Evolutionary conservation across 352 stramenopile species (phyloP), one percentile per base, ranked within the genome.

Genomic region (Pythium brachiatum): DNA sequence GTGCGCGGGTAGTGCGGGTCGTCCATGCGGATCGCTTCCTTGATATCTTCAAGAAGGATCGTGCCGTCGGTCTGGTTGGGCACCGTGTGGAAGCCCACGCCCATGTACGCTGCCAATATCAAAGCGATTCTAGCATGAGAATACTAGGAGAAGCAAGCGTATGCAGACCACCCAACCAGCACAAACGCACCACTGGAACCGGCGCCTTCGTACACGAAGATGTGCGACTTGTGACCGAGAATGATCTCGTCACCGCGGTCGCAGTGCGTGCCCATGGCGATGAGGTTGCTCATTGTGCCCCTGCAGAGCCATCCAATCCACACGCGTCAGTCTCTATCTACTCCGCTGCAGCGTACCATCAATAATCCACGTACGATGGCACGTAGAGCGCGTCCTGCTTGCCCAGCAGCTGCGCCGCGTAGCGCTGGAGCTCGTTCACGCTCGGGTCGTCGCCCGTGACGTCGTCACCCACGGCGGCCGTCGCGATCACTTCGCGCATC

Each of bases 231-330:
- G 60, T 94, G 76, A 26, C 97, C 97, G 51, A 98, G 79, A 62
- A 99, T 98, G 68, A 99, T 90, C 75, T 98, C 92, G 64, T 96
- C 83, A 2, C 84, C 90, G 46, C 90, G 90, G 56, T 93, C 72
- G 76, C 96, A 99, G 76, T 99, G 97, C 38, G 79, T 75, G 41
- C 97, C 84, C 6, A 99, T 80, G 15, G 95, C 94, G 39, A 98
- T 97, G 26, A 99, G 74, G 79, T 99, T 99, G 34, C 79, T 88
- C 97, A 99, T 99, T 21, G 97, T 99, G 13, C 97, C 97, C 15
- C 86, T 95, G 47, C 47, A 41, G 2, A 64, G 11, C 2, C 20
- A 23, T 16, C 9, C 34, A 27, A 25, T 15, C 38, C 51, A 46
- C 51, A 34, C 13, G 12, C 26, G 8, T 12, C 46, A 15, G 53